Evolutionary conservation across 2,329 filamentous ascomycete genomes (phyloP).

Genomic region (Aspergillus arachidicola): DNA sequence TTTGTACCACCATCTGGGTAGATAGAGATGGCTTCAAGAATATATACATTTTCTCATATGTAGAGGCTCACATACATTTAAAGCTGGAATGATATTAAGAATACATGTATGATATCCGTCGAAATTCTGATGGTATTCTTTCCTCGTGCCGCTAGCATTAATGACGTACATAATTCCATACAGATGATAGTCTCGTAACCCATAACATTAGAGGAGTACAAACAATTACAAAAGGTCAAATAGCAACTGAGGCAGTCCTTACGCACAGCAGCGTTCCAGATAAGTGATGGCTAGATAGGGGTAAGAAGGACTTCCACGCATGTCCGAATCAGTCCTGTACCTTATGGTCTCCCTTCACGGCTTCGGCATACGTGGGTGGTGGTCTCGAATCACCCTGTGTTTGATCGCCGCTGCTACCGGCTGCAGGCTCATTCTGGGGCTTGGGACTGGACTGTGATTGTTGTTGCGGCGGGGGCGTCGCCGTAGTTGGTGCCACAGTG

Average conservation of each 20-base stretch:
- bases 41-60: neutral
- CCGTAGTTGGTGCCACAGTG: constrained; percentile 36
- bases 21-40: neutral
- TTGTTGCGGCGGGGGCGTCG: constrained; percentile 20
- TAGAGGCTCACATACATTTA: neutral
- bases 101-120: neutral
- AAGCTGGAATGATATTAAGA: neutral
- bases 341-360: constrained; percentile 88
- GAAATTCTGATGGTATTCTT: neutral
- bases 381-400: constrained; percentile 43
- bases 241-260: neutral
- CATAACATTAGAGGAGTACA: constrained; percentile 1
- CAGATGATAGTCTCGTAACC: neutral
- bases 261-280: neutral
- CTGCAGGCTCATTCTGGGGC: constrained; percentile 25
- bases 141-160: neutral
- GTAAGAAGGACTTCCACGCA: neutral
- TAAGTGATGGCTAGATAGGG: neutral
- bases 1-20: neutral
- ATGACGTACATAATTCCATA: neutral
- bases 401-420: constrained; percentile 36
- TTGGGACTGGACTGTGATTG: constrained; percentile 22
- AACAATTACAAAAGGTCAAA: neutral
- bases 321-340: constrained; percentile 66
- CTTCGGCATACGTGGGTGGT: constrained; percentile 88